Percentiles rank a stretch among this genome's conserved stretches.
Evolutionary conservation across 768 basidiomycete genomes (phyloP).

Genomic region (Rhodotorula taiwanensis): DNA sequence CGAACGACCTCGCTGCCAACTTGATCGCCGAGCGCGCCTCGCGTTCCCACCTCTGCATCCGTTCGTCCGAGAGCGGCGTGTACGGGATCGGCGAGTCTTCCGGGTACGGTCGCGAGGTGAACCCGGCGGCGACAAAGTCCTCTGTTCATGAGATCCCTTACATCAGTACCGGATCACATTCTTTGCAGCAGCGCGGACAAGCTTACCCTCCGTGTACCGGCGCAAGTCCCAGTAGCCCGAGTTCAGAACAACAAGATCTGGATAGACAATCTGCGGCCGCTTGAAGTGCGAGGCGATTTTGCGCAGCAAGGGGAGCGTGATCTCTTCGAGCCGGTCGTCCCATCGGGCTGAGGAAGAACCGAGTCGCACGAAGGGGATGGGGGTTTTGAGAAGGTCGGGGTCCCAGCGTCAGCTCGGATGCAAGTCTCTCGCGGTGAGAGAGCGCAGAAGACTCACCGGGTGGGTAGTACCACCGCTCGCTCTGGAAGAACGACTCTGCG

Average conservation of each 20-base stretch:
- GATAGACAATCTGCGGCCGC: conserved; percentile 31
- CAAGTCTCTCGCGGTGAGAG: background rate
- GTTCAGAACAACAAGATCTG: conserved; percentile 35
- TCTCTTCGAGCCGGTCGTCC: conserved; percentile 27
- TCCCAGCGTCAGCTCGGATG: too few relatives aligned
- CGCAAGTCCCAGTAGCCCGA: conserved; percentile 37
- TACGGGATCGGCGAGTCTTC: conserved; percentile 36
- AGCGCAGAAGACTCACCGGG: conserved; percentile 10
- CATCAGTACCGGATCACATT: too few relatives aligned
- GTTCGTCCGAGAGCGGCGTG: conserved; percentile 18
- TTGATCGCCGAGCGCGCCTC: conserved; percentile 33
- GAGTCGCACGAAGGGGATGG: too few relatives aligned
- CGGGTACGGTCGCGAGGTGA: conserved; percentile 29
- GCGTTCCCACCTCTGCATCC: conserved; percentile 28
- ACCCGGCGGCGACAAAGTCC: conserved; percentile 35
- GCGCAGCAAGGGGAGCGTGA: conserved; percentile 24
- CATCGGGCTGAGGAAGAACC: conserved; percentile 16
- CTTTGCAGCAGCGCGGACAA: too few relatives aligned
- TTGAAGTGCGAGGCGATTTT: conserved; percentile 23
- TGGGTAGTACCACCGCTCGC: conserved; percentile 34
- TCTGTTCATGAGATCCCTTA: too few relatives aligned
- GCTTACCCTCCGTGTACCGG: conserved; percentile 33
- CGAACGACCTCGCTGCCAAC: conserved; percentile 18
- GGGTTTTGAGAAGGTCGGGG: too few relatives aligned
- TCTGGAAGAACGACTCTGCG: conserved; percentile 32